These are phyloP conservation scores for Mycena galopus DNA, from an alignment of 768 basidiomycete genomes.

Conservation along the genomic window DNA sequence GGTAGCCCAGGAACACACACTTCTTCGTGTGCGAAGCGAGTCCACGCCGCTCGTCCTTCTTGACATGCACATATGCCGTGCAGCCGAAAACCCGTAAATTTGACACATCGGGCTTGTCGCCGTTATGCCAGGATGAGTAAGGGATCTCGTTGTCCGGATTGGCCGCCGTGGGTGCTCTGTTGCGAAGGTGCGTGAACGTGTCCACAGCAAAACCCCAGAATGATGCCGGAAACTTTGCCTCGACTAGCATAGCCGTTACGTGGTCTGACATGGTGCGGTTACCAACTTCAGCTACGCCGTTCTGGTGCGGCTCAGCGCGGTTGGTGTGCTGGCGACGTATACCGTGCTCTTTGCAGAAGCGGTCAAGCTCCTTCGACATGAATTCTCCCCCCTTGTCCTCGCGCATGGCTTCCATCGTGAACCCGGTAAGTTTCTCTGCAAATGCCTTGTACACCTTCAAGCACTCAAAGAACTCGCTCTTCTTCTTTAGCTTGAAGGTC, in stretches of 20 bases:
- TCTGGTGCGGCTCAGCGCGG: slow-evolving; percentile 53
- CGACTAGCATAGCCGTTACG: slow-evolving; percentile 46
- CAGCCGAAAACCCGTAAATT: slow-evolving; percentile 55
- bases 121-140: slow-evolving; percentile 32
- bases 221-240: slow-evolving; percentile 35
- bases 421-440: too few relatives aligned
- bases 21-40: slow-evolving; percentile 48
- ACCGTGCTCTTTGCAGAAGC: slow-evolving; percentile 41
- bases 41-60: slow-evolving; percentile 48
- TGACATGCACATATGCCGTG: slow-evolving; percentile 52
- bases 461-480: slow-evolving; percentile 39
- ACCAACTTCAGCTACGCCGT: slow-evolving; percentile 55
- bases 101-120: slow-evolving; percentile 38
- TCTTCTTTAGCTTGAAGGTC: slow-evolving; percentile 39
- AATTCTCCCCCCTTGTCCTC: slow-evolving; percentile 43
- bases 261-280: slow-evolving; percentile 53
- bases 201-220: slow-evolving; percentile 42
- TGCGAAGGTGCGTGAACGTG: slow-evolving; percentile 39
- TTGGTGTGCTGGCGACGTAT: slow-evolving; percentile 41
- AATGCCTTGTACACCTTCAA: too few relatives aligned
- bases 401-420: too few relatives aligned
- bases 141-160: slow-evolving; percentile 31
- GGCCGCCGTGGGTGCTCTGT: slow-evolving; percentile 34
- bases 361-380: slow-evolving; percentile 40
- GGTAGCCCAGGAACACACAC: slow-evolving; percentile 55